These are phyloP conservation scores for Begonia loranthoides DNA, from an alignment of 306 rosid species.

Conservation along the genomic window DNA sequence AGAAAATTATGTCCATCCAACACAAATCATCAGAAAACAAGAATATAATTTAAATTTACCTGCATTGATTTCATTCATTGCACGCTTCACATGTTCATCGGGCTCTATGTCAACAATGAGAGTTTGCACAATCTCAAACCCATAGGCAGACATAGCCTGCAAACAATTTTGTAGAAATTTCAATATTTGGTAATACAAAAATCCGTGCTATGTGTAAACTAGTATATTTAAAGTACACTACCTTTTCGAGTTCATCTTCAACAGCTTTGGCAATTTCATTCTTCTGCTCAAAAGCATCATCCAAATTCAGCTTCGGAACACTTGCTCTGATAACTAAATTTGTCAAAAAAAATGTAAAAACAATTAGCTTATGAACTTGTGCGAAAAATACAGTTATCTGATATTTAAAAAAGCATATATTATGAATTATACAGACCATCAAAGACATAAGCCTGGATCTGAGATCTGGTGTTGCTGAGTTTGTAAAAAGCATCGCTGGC, in stretches of 20 bases:
- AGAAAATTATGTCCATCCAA: no score
- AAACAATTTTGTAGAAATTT: neutral
- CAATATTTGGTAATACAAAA: no score
- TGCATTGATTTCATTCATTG: no score
- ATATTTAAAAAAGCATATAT: no score
- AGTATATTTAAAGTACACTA: no score
- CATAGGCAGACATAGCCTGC: constrained; percentile 89
- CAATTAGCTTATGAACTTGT: no score
- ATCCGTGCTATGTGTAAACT: no score
- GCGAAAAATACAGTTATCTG: no score
- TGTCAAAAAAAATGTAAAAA: neutral
- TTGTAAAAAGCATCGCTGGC: no score
- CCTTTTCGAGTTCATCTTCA: constrained; percentile 50
- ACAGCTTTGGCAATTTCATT: constrained; percentile 78
- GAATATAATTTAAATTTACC: no score
- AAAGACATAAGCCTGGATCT: constrained; percentile 80
- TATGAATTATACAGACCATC: constrained; percentile 35
- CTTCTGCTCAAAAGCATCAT: constrained; percentile 83
- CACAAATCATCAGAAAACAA: no score
- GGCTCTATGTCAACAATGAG: constrained; percentile 69
- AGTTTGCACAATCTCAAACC: constrained; percentile 75
- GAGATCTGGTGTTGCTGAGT: constrained; percentile 30
- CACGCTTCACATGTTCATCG: no score
- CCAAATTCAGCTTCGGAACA: constrained; percentile 71
- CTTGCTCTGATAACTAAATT: constrained; percentile 60